Evolutionary conservation across 1,139 yeast species (phyloP), one percentile per base, ranked within the genome.

Genomic region (Chernovozyma sophiae-reginae): DNA sequence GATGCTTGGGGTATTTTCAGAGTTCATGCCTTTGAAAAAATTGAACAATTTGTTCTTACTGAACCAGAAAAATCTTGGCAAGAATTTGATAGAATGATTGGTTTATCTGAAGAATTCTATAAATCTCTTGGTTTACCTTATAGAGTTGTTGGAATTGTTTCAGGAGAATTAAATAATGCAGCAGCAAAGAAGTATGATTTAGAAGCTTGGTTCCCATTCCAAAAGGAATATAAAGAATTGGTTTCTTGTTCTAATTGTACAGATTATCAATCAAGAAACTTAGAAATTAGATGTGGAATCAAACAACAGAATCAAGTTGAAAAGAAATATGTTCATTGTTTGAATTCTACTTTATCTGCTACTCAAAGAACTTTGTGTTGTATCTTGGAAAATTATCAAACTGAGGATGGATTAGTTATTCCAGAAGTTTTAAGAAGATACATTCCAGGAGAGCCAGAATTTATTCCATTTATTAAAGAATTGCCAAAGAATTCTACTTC

Each of bases 171-270:
- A 61, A 94, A 94, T 77, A 92, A 94, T 54, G 97, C 99, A 39
- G 98, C 98, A 44, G 97, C 98, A 49, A 92, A 92, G 76, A 92
- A 92, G 69, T 92, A 83, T 72, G 99, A 92, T 69, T 77, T 92
- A 60, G 99, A 92, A 74, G 99, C 99, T 33, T 92, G 99, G 99
- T 94, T 92, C 95, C 99, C 99, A 58, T 92, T 75, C 86, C 98
- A 92, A 75, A 78, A 89, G 65, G 98, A 94, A 68, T 94, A 86
- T 73, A 94, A 94, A 72, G 99, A 92, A 73, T 79, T 92, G 55
- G 98, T 94, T 43, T 87, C 97, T 19, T 92, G 97, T 73, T 90
- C 97, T 43, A 92, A 92, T 77, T 92, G 99, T 79, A 94, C 98
- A 42, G 99, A 92, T 69, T 92, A 92, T 71, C 99, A 92, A 73